These are phyloP conservation scores for Yamadazyma laniorum DNA, from an alignment of 805 yeast species.

Conservation along the genomic window DNA sequence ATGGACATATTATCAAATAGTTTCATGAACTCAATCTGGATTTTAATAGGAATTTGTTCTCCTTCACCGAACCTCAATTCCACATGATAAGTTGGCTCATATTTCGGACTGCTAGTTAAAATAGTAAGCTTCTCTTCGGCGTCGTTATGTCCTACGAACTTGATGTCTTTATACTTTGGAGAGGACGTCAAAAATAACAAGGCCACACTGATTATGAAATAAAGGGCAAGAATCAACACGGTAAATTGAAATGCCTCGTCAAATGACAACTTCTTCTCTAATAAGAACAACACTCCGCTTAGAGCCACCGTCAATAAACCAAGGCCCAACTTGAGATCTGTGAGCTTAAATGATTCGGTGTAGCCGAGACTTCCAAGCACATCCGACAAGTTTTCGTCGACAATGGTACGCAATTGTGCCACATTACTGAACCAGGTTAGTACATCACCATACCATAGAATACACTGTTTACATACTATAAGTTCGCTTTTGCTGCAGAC, in stretches of 20 bases:
- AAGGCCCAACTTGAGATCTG: slow-evolving; percentile 48
- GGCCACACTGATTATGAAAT: slow-evolving; percentile 34
- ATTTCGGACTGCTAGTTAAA: slow-evolving; percentile 41
- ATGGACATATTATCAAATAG: slow-evolving; percentile 49
- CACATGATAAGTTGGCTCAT: slow-evolving; percentile 45
- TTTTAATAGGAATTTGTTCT: slow-evolving; percentile 12
- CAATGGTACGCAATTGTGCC: slow-evolving; percentile 45
- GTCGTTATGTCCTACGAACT: slow-evolving; percentile 43
- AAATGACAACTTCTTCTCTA: slow-evolving; percentile 50
- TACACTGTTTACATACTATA: slow-evolving; percentile 30
- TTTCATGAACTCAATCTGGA: slow-evolving; percentile 34
- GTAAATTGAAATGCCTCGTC: slow-evolving; percentile 37
- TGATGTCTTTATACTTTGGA: slow-evolving; percentile 41
- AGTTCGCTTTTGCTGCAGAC: slow-evolving; percentile 19
- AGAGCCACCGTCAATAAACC: slow-evolving; percentile 47
- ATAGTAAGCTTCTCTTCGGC: slow-evolving; percentile 36
- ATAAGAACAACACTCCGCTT: slow-evolving; percentile 45
- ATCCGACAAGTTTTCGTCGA: slow-evolving; percentile 48
- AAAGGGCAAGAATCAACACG: slow-evolving; percentile 33
- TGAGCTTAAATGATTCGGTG: slow-evolving; percentile 43
- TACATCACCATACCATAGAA: too few species aligned
- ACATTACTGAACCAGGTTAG: slow-evolving; percentile 48
- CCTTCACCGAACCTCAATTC: slow-evolving; percentile 27
- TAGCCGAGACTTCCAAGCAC: slow-evolving; percentile 45
- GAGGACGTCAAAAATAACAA: slow-evolving; percentile 31